Conservation (phyloP, 1,284 basidiomycete species). For the Omphalotus olearius region DNA sequence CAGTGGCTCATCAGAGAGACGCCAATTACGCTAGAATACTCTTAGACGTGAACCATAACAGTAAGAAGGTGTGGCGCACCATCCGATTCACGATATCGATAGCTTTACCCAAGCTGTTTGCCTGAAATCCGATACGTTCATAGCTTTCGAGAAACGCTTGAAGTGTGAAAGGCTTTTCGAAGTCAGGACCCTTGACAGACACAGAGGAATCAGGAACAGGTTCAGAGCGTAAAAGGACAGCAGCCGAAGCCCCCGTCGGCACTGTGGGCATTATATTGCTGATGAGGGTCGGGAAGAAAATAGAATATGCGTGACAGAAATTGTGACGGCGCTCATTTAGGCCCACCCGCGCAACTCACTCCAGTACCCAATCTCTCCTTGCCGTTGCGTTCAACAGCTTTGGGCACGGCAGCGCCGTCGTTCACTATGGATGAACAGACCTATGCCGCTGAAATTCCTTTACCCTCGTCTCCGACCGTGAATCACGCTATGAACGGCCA, state of each 20-base stretch:
- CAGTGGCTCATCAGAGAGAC: constrained; percentile 77
- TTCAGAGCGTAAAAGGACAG: constrained; percentile 76
- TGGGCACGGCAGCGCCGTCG: constrained; percentile 3
- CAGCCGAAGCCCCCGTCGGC: constrained; percentile 61
- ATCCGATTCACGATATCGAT: constrained; percentile 90
- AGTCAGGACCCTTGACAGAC: constrained; percentile 85
- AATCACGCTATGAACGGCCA: constrained; percentile 1
- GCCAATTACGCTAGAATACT: constrained; percentile 65
- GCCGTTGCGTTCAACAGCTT: neutral
- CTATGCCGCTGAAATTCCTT: constrained; percentile 6
- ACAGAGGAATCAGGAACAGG: constrained; percentile 70
- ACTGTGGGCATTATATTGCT: constrained; percentile 27
- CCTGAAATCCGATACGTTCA: constrained; percentile 93
- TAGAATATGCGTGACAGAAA: neutral
- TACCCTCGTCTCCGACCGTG: constrained; percentile 6
- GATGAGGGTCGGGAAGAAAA: neutral
- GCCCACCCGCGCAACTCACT: no score
- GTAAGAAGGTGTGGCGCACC: constrained; percentile 41
- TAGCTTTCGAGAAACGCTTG: constrained; percentile 76
- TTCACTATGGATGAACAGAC: constrained; percentile 12
- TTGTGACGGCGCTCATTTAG: no score
- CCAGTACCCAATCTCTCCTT: no score
- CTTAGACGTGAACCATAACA: constrained; percentile 10
- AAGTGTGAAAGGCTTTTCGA: constrained; percentile 70
- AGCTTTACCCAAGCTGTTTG: constrained; percentile 84